Percentiles rank a stretch among this genome's conserved stretches.
Conservation (phyloP, 768 basidiomycete genomes). For the Pluteus cervinus region DNA sequence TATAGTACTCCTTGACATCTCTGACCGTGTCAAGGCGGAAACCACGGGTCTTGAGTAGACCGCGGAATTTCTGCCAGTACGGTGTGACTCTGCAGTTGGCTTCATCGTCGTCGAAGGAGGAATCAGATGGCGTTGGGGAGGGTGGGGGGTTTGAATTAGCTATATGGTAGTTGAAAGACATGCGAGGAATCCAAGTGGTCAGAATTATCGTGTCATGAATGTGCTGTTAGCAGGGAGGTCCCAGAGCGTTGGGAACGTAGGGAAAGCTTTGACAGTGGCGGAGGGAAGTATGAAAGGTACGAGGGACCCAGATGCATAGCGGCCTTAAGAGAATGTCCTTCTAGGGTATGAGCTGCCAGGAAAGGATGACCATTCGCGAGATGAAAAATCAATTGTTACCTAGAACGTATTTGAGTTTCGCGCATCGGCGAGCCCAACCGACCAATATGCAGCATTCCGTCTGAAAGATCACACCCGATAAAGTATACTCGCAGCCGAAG, state of each 20-base stretch:
- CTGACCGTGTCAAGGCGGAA: constrained; percentile 63
- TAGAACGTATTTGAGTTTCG: constrained; percentile 22
- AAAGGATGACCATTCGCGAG: constrained; percentile 23
- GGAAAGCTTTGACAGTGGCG: constrained; percentile 12
- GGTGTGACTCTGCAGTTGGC: constrained; percentile 55
- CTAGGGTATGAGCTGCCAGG: constrained; percentile 12
- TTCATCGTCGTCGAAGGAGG: constrained; percentile 53
- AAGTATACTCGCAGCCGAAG: constrained; percentile 19
- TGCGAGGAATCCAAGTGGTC: too few species aligned
- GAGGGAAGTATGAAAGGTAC: constrained; percentile 3
- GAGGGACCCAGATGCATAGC: constrained; percentile 8
- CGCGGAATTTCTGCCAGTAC: constrained; percentile 53
- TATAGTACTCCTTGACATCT: constrained; percentile 60
- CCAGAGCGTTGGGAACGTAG: too few species aligned
- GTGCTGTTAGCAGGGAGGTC: too few species aligned
- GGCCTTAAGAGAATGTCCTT: constrained; percentile 13
- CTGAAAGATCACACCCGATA: too few species aligned
- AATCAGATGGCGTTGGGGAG: constrained; percentile 40
- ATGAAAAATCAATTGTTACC: constrained; percentile 22
- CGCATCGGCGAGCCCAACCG: too few species aligned
- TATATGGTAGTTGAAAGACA: too few species aligned
- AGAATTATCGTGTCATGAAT: too few species aligned
- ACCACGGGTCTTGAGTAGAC: constrained; percentile 41
- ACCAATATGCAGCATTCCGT: too few species aligned
- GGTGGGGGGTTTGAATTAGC: too few species aligned